phyloP scores from a whole-genome alignment of 352 stramenopile genomes.

The Pythium myriotylum region DNA sequence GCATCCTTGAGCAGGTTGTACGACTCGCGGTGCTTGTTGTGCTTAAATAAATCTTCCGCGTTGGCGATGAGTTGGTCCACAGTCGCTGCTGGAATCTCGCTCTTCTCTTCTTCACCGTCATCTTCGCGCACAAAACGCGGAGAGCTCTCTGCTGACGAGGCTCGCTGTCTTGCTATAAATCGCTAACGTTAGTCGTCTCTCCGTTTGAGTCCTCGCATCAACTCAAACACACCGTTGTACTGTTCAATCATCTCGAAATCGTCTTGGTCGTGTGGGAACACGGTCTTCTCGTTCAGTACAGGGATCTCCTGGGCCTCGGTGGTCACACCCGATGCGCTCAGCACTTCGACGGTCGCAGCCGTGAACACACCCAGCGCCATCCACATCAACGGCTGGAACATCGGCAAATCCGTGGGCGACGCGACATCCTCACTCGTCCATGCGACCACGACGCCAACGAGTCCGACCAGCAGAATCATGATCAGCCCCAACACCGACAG shows the following conservation, averaged over 20 bases:
- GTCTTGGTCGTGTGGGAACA: slow-evolving; percentile 55
- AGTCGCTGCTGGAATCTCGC: slow-evolving; percentile 13
- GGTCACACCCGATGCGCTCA: slow-evolving; percentile 16
- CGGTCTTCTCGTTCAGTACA: slow-evolving; percentile 53
- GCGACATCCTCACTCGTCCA: slow-evolving; percentile 53
- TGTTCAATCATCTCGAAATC: slow-evolving; percentile 63
- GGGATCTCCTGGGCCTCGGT: slow-evolving; percentile 31
- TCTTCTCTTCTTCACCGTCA: slow-evolving; percentile 46
- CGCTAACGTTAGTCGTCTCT: too few relatives aligned
- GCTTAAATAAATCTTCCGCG: slow-evolving; percentile 54
- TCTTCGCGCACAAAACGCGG: not conserved
- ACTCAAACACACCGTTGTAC: slow-evolving; percentile 34
- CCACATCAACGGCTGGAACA: slow-evolving; percentile 84
- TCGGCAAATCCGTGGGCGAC: slow-evolving; percentile 55
- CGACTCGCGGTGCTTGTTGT: slow-evolving; percentile 45
- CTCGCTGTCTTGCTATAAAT: slow-evolving; percentile 1
- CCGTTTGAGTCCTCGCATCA: too few relatives aligned
- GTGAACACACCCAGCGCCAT: slow-evolving; percentile 79
- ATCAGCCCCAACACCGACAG: slow-evolving; percentile 70
- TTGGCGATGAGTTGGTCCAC: slow-evolving; percentile 35
- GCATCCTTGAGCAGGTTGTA: slow-evolving; percentile 46
- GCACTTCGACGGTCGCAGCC: slow-evolving; percentile 56
- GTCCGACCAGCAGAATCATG: slow-evolving; percentile 65
- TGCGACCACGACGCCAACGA: slow-evolving; percentile 58
- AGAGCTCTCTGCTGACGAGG: not conserved